These are phyloP conservation scores for Apostasia ramifera DNA, from an alignment of 106 monocot genomes.

Conservation along the genomic window DNA sequence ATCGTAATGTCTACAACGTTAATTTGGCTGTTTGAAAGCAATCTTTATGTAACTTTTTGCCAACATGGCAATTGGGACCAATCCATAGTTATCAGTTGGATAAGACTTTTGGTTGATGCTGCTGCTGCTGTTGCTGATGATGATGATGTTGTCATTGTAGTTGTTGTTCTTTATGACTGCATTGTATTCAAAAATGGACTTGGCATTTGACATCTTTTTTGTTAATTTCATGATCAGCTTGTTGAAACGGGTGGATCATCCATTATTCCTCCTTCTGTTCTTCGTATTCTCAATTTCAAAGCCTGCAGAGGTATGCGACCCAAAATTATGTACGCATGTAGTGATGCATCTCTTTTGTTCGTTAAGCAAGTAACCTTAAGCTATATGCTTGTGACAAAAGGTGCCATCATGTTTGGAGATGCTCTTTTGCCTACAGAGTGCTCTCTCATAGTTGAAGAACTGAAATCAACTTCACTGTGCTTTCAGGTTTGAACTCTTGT, in stretches of 20 bases:
- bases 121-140: too few species aligned
- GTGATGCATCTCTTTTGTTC: too few species aligned
- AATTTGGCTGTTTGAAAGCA: too few species aligned
- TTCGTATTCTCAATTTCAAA: constrained; percentile 81
- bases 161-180: too few species aligned
- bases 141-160: too few species aligned
- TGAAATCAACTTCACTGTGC: constrained; percentile 85
- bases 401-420: constrained; percentile 99
- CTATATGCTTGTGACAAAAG: constrained; percentile 22
- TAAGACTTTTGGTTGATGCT: too few species aligned
- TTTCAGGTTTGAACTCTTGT: constrained; percentile 57
- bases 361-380: neutral
- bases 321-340: too few species aligned
- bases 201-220: neutral
- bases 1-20: too few species aligned
- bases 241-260: constrained; percentile 91
- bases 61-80: too few species aligned
- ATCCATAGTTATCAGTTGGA: too few species aligned
- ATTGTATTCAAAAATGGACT: too few species aligned
- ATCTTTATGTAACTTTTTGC: too few species aligned
- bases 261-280: constrained; percentile 69
- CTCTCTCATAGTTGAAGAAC: constrained; percentile 85
- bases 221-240: constrained; percentile 43
- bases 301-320: constrained; percentile 81
- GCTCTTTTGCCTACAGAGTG: constrained; percentile 90